Percentiles rank a stretch among this genome's conserved stretches.
phyloP scores from a whole-genome alignment of 2,329 filamentous ascomycete species.

The Cytospora paraplurivora region DNA sequence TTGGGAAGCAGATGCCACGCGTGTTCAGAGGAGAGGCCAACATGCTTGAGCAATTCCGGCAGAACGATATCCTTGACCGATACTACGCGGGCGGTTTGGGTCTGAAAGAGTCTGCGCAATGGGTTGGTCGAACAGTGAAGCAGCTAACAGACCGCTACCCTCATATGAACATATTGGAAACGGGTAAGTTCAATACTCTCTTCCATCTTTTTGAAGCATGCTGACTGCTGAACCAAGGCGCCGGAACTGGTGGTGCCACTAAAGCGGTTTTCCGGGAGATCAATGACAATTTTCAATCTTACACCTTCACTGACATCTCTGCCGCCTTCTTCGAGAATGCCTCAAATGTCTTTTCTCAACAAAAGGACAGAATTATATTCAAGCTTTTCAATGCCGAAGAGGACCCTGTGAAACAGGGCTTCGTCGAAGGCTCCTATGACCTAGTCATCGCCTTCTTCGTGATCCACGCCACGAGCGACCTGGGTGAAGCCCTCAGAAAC shows the following conservation, averaged over 20 bases:
- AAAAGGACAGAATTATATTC: neutral
- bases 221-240: slow-evolving; percentile 32
- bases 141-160: slow-evolving; percentile 24
- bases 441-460: slow-evolving; percentile 39
- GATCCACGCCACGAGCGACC: slow-evolving; percentile 34
- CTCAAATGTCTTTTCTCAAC: neutral
- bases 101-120: slow-evolving; percentile 8
- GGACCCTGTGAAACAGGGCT: slow-evolving; percentile 37
- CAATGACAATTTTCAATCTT: slow-evolving; percentile 37
- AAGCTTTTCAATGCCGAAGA: slow-evolving; percentile 35
- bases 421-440: slow-evolving; percentile 35
- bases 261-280: slow-evolving; percentile 38
- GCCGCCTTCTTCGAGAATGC: slow-evolving; percentile 41
- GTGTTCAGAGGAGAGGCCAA: slow-evolving; percentile 31
- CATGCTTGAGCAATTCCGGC: slow-evolving; percentile 36
- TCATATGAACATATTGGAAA: slow-evolving; percentile 37
- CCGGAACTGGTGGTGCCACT: slow-evolving; percentile 46
- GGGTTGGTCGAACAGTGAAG: slow-evolving; percentile 10
- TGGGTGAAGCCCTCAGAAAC: slow-evolving; percentile 33
- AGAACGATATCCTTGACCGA: slow-evolving; percentile 4
- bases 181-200: neutral
- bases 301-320: slow-evolving; percentile 48
- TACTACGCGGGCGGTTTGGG: slow-evolving; percentile 14
- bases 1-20: slow-evolving; percentile 26
- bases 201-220: too few relatives aligned